A percentile compares a stretch with the other conserved stretches of the same genome.
phyloP scores from a whole-genome alignment of 2,329 filamentous ascomycete genomes.

The Trichophyton verrucosum region DNA sequence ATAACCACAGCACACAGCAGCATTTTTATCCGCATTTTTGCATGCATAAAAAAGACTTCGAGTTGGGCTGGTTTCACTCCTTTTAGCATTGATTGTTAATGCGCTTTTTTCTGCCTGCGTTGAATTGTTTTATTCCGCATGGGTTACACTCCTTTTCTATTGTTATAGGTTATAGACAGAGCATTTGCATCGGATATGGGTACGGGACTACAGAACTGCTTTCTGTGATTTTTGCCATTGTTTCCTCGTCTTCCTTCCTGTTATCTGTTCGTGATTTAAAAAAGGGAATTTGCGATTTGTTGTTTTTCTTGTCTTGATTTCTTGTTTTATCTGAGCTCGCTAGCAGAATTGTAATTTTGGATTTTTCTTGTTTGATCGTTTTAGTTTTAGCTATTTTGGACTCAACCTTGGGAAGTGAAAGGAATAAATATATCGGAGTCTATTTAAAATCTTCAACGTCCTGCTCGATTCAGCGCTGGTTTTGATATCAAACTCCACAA shows the following conservation, averaged over 20 bases:
- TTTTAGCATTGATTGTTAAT: constrained; percentile 6
- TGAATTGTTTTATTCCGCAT: constrained; percentile 7
- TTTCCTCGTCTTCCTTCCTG: neutral
- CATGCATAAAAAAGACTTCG: constrained; percentile 3
- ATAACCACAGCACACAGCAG: constrained; percentile 10
- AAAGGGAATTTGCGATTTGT: constrained; percentile 5
- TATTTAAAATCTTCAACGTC: neutral
- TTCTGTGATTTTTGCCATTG: constrained; percentile 2
- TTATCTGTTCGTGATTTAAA: constrained; percentile 2
- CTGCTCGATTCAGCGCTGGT: too few species aligned
- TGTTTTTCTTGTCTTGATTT: neutral
- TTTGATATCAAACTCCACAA: too few species aligned
- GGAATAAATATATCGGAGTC: neutral
- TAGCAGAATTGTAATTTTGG: constrained; percentile 1
- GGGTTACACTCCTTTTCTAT: constrained; percentile 9
- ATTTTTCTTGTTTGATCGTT: neutral
- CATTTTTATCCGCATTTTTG: constrained; percentile 7
- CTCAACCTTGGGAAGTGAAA: neutral
- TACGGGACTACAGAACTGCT: constrained; percentile 8
- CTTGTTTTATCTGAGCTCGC: constrained; percentile 1
- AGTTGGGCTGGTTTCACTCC: constrained; percentile 7
- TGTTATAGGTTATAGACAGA: constrained; percentile 7
- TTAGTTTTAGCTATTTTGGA: constrained; percentile 1
- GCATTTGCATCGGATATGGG: constrained; percentile 15
- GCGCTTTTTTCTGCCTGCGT: constrained; percentile 3